Evolutionary conservation across 352 stramenopile species (phyloP).

Genomic region (Phytophthora pluvialis): DNA sequence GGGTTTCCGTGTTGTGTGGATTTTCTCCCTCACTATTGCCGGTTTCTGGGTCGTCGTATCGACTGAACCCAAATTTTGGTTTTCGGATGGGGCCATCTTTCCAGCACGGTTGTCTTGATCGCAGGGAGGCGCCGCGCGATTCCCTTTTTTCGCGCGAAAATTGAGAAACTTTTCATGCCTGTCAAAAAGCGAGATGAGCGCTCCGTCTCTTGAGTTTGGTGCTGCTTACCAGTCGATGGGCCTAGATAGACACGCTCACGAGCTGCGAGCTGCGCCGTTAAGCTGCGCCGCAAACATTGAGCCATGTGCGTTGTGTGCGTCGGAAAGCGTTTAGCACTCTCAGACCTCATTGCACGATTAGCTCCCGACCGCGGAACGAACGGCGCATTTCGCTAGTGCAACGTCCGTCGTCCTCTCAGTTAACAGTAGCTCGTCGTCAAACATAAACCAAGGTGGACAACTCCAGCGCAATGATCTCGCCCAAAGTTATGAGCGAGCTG

Average conservation of each 20-base stretch:
- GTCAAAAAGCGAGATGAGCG: constrained; percentile 31
- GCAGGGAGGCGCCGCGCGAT: not conserved
- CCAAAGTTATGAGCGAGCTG: constrained; percentile 65
- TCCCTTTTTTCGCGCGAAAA: constrained; percentile 18
- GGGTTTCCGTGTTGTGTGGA: constrained; percentile 12
- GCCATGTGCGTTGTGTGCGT: constrained; percentile 15
- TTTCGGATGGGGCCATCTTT: constrained; percentile 16
- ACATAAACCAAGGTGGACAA: not conserved
- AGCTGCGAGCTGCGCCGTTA: constrained; percentile 19
- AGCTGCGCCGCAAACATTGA: constrained; percentile 19
- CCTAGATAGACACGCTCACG: constrained; percentile 17
- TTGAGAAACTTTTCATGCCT: constrained; percentile 24
- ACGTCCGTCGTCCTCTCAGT: not conserved
- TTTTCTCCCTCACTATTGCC: constrained; percentile 32
- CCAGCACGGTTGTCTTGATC: not conserved
- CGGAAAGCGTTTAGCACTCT: constrained; percentile 15
- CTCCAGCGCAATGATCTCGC: constrained; percentile 49
- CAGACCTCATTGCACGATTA: constrained; percentile 37
- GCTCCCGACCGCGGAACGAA: constrained; percentile 7
- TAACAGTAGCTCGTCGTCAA: not conserved
- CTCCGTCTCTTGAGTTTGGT: constrained; percentile 33
- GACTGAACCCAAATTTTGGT: constrained; percentile 18
- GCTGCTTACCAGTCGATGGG: constrained; percentile 25
- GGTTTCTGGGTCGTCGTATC: constrained; percentile 17
- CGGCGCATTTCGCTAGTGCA: constrained; percentile 28